Evolutionary conservation across 805 yeast species (phyloP).

Genomic region (Zygoascus bituminiphila): DNA sequence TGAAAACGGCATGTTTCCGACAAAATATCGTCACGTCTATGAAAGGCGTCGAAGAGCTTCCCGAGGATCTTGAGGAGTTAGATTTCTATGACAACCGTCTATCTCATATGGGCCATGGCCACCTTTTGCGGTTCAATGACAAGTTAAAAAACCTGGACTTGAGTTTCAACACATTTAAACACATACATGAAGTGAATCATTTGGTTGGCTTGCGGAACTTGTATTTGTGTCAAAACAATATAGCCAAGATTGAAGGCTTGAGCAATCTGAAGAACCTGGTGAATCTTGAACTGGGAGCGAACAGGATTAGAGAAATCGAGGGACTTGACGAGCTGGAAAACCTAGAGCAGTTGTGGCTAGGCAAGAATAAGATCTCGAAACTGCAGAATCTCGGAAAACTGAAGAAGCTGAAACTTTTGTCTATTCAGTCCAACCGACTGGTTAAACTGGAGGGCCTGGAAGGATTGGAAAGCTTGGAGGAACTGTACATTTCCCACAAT

Average conservation of each 20-base stretch:
- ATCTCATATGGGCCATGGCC: conserved; percentile 73
- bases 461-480: conserved; percentile 62
- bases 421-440: conserved; percentile 81
- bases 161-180: conserved; percentile 82
- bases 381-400: conserved; percentile 56
- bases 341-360: conserved; percentile 81
- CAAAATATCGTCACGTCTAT: conserved; percentile 76
- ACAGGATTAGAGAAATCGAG: conserved; percentile 49
- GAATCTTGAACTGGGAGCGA: conserved; percentile 88
- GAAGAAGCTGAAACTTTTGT: conserved; percentile 58
- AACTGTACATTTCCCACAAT: conserved; percentile 81
- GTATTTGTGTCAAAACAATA: conserved; percentile 84
- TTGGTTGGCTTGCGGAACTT: conserved; percentile 56
- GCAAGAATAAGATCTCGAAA: conserved; percentile 67
- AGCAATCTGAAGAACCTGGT: conserved; percentile 47
- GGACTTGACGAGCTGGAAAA: conserved; percentile 46
- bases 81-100: conserved; percentile 91
- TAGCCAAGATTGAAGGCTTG: conserved; percentile 61
- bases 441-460: conserved; percentile 77
- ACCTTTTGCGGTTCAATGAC: conserved; percentile 44
- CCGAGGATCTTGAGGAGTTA: conserved; percentile 56
- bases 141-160: conserved; percentile 61
- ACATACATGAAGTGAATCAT: conserved; percentile 67
- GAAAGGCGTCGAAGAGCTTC: conserved; percentile 55
- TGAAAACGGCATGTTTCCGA: conserved; percentile 63